A percentile compares a stretch with the other conserved stretches of the same genome.
These are phyloP conservation scores for Colletotrichum lindemuthianum DNA, from an alignment of 2,329 filamentous ascomycete species.

Conservation along the genomic window DNA sequence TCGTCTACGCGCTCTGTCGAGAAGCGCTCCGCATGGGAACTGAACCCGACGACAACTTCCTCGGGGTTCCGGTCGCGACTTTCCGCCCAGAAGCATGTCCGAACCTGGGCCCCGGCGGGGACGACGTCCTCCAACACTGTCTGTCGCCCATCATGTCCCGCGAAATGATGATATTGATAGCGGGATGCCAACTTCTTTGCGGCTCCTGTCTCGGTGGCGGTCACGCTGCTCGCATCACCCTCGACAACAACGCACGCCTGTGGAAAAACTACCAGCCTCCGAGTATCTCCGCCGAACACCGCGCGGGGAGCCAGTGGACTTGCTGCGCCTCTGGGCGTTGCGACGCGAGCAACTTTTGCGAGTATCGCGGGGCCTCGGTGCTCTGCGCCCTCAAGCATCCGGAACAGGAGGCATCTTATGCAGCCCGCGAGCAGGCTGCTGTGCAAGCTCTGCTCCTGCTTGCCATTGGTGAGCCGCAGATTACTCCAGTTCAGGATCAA, in stretches of 20 bases:
- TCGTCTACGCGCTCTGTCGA: slow-evolving; percentile 4
- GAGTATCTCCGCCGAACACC: neutral
- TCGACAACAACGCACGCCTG: neutral
- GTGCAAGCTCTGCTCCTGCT: neutral
- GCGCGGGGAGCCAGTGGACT: slow-evolving; percentile 13
- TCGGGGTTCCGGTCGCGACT: neutral
- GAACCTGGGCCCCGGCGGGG: neutral
- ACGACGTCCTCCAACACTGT: neutral
- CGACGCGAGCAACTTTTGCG: neutral
- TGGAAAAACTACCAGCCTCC: neutral
- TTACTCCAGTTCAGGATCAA: too few species aligned
- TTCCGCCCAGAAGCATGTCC: neutral
- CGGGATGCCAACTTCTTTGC: neutral
- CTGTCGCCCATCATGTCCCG: neutral
- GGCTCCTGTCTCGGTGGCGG: neutral
- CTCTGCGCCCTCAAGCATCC: neutral
- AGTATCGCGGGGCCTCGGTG: slow-evolving; percentile 12
- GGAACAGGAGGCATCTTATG: neutral
- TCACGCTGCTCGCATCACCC: neutral
- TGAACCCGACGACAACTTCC: neutral
- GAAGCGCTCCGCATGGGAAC: neutral
- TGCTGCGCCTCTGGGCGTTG: slow-evolving; percentile 15
- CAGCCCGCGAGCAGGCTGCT: neutral
- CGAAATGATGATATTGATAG: neutral
- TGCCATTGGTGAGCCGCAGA: too few species aligned